Conservation (phyloP, 208 protist species). For the Wallacemonas collosoma region DNA sequence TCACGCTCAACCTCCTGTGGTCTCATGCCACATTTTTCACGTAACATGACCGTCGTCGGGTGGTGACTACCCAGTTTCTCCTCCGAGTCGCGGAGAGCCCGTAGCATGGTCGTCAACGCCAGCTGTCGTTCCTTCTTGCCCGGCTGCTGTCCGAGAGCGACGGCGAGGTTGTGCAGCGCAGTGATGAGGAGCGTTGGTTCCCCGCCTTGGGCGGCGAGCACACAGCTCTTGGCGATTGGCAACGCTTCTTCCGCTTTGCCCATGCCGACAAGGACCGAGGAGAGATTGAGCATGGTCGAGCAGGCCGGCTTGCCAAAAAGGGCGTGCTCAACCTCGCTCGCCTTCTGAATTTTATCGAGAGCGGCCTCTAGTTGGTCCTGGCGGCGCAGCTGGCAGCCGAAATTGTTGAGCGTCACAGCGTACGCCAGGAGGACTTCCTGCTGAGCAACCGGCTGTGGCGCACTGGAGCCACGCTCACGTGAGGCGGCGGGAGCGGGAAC, state of each 20-base stretch:
- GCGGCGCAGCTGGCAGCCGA: constrained; percentile 80
- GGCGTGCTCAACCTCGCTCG: constrained; percentile 57
- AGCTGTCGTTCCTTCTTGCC: constrained; percentile 39
- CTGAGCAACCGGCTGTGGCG: constrained; percentile 8
- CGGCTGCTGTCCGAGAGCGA: constrained; percentile 65
- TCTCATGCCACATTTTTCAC: constrained; percentile 61
- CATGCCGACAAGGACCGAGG: constrained; percentile 67
- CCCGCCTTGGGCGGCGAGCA: constrained; percentile 44
- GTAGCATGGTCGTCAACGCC: constrained; percentile 72
- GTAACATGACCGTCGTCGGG: constrained; percentile 71
- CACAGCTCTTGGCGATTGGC: constrained; percentile 64
- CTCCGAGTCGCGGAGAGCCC: constrained; percentile 65
- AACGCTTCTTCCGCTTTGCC: constrained; percentile 57
- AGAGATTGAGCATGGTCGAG: constrained; percentile 89
- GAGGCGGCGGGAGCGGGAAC: constrained; percentile 11
- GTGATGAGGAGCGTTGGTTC: constrained; percentile 78
- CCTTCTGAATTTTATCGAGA: constrained; percentile 44
- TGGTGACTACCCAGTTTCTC: constrained; percentile 53
- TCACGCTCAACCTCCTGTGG: too few species aligned
- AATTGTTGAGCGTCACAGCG: constrained; percentile 78
- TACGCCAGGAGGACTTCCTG: constrained; percentile 67
- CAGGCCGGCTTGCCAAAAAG: constrained; percentile 68
- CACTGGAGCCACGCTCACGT: background rate
- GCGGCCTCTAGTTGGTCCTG: constrained; percentile 48
- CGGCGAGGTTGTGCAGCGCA: constrained; percentile 81